Evolutionary conservation across 2,329 filamentous ascomycete genomes (phyloP).

Genomic region (Leptodontidium sp.): DNA sequence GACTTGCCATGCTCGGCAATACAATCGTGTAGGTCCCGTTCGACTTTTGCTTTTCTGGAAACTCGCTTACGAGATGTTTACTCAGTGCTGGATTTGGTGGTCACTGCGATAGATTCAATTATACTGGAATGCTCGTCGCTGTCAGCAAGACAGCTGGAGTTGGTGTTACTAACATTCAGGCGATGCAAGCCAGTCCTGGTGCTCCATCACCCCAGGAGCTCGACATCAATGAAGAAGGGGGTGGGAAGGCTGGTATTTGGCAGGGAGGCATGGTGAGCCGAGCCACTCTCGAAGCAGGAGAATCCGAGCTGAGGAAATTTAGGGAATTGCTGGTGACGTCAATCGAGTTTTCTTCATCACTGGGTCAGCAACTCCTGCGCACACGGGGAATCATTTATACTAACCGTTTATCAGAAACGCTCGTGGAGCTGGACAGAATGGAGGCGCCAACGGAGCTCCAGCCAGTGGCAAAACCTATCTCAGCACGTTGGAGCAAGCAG

Average conservation of each 20-base stretch:
- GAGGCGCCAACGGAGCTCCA: constrained; percentile 19
- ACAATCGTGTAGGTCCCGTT: constrained; percentile 19
- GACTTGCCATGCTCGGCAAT: constrained; percentile 29
- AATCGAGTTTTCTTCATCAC: constrained; percentile 30
- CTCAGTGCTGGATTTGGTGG: constrained; percentile 29
- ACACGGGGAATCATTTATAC: background rate
- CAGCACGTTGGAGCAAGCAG: constrained; percentile 27
- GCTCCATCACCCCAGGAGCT: constrained; percentile 20
- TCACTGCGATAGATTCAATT: constrained; percentile 29
- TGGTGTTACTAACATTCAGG: constrained; percentile 23
- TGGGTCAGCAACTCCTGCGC: constrained; percentile 9
- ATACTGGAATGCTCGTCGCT: constrained; percentile 28
- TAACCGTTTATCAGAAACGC: constrained; percentile 12
- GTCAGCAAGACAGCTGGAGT: constrained; percentile 25
- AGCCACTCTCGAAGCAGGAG: background rate
- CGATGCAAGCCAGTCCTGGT: constrained; percentile 27
- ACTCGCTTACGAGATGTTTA: constrained; percentile 2
- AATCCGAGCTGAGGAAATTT: background rate
- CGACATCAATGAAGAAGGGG: constrained; percentile 18
- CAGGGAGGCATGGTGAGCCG: constrained; percentile 26
- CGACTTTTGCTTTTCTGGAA: background rate
- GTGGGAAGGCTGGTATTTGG: constrained; percentile 32
- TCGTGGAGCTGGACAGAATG: constrained; percentile 26
- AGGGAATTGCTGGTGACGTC: constrained; percentile 25
- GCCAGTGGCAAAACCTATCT: constrained; percentile 23